phyloP scores from a whole-genome alignment of 306 rosid genomes.

The Coriaria nepalensis region DNA sequence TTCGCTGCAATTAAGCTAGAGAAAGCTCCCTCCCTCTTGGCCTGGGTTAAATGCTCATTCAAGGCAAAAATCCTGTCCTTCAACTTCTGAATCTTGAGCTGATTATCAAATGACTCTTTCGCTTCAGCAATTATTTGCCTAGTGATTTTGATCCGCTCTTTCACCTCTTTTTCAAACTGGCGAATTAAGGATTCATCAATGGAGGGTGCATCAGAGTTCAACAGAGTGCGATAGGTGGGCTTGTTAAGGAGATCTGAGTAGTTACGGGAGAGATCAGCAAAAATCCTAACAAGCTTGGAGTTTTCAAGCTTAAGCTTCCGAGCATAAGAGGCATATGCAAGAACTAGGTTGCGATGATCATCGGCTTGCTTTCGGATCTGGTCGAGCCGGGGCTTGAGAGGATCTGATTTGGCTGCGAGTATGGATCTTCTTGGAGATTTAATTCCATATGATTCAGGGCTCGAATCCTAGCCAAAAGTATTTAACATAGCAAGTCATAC shows the following conservation, averaged over 20 bases:
- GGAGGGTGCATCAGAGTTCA: constrained; percentile 38
- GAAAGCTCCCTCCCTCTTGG: constrained; percentile 94
- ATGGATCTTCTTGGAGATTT: constrained; percentile 50
- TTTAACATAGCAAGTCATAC: constrained; percentile 5
- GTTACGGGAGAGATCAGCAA: constrained; percentile 62
- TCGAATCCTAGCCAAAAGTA: constrained; percentile 32
- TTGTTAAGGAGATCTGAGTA: constrained; percentile 66
- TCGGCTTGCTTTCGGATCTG: constrained; percentile 95
- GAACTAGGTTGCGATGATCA: constrained; percentile 65
- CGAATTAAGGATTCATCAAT: constrained; percentile 62
- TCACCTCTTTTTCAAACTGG: constrained; percentile 85
- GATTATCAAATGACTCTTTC: constrained; percentile 82
- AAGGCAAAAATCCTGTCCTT: constrained; percentile 83
- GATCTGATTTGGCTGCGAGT: constrained; percentile 70
- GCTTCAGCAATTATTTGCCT: constrained; percentile 78
- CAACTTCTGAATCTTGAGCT: constrained; percentile 88
- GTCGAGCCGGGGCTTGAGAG: constrained; percentile 74
- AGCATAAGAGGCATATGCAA: constrained; percentile 65
- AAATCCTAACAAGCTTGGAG: constrained; percentile 70
- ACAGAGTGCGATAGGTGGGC: constrained; percentile 37
- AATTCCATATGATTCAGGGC: constrained; percentile 27
- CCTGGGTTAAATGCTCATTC: constrained; percentile 73
- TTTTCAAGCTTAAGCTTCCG: constrained; percentile 87
- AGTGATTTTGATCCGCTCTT: constrained; percentile 67
- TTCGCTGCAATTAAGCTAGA: constrained; percentile 81